Evolutionary conservation across 2,329 filamentous ascomycete species (phyloP), one percentile per base, ranked within the genome.

Genomic region (Dactylellina parvicollis): DNA sequence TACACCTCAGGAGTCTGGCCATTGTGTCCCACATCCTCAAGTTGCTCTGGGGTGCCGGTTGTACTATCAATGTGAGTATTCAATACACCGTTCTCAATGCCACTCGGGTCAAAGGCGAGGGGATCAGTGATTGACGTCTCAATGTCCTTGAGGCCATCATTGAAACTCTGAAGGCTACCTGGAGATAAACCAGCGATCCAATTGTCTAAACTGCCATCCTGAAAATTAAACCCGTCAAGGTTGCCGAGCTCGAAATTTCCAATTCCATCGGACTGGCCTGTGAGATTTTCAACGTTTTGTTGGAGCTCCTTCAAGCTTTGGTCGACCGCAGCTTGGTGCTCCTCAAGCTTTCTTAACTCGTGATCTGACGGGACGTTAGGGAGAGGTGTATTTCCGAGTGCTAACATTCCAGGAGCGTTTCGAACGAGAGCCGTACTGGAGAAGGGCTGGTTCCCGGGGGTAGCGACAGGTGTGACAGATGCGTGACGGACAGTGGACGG

Each of bases 51-150:
- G 2, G 66, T 64, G 16, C 66, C 57, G 64, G 62, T 52, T 20
- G 42, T n/a, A 30, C 66, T 71, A 71, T 64, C 57, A 50, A 71
- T 71, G 38, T 71, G 66, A 34, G 66, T 62, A 38, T 64, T 62
- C 50, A 71, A 49, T 52, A 71, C 66, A 4, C 66, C 66, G 30
- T 57, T 55, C 44, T 71, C 66, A 36, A 71, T 71, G 0, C 20
- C 57, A 44, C 8, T 64, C 32, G 40, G 66, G 12, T 57, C 66
- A 42, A 62, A 71, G 16, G 44, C 34, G 24, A 71, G 54, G 2
- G 52, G 52, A 30, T 71, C 57, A 9, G 47, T 52, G 10, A 54
- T 60, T 20, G 59, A 55, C 0, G 49, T 57, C 28, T 71, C 66
- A 18, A 71, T 62, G 20, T 59, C 57, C 28, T 71, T 61, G 22